Evolutionary conservation across 176 grass and related monocot species (phyloP), one percentile per base, ranked within the genome.

Genomic region (Elymus sibiricus): DNA sequence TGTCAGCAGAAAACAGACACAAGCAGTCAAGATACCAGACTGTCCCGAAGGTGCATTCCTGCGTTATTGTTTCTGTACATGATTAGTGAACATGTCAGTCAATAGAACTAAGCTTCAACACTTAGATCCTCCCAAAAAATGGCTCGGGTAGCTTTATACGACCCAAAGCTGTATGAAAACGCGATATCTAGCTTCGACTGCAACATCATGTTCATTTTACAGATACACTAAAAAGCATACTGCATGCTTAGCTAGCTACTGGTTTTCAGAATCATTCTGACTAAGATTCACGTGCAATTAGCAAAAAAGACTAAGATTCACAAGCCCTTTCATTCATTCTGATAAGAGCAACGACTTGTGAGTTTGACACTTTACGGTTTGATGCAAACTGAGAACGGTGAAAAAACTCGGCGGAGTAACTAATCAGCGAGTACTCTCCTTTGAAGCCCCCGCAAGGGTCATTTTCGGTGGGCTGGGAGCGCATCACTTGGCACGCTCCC

Each of bases 211-310:
- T 61, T 24, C 9, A 15, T 72, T 72, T 72, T 74, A 25, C 59
- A 74, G 27, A 22, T 34, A 79, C 51, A 47, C 44, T 47, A 47
- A 14, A 15, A 47, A 47, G 4, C 44, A 47, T 47, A 75, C 46
- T 78, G 34, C 60, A 37, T 11, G 6, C 14, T 29, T 49, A 70
- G 12, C 31, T 72, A n/a, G 5, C 15, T 66, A 12, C n/a, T 22
- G 16, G 74, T 49, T 64, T 70, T 73, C 63, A 74, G 29, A 84
- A 84, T 79, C 56, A 44, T 58, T 64, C n/a, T 73, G 55, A 79
- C 55, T 84, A 79, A 66, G 42, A 89, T 89, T 84, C 87, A 88
- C 81, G 74, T 84, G 11, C 49, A 40, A 17, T 88, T 78, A 15
- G 1, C 46, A 49, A 49, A 49, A 16, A 16, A 49, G 46, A 49